Evolutionary conservation across 1,284 basidiomycete genomes (phyloP).

Genomic region (Ustilago hordei): DNA sequence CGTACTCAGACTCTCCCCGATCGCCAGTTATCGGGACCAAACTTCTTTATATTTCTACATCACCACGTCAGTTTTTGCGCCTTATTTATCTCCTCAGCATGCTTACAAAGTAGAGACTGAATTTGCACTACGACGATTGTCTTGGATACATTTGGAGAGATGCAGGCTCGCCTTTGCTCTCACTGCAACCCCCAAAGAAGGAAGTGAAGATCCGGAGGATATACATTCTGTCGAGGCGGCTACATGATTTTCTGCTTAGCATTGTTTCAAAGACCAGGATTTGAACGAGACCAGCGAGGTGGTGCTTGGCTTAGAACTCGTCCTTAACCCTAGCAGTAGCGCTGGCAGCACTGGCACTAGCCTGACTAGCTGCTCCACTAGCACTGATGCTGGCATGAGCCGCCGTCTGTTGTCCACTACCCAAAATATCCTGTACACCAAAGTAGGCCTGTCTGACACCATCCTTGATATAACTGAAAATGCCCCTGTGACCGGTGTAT

Average conservation of each 20-base stretch:
- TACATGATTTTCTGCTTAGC: neutral
- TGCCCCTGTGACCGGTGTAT: constrained; percentile 58
- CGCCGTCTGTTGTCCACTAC: constrained; percentile 56
- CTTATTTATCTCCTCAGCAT: too few species aligned
- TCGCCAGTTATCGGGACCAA: too few species aligned
- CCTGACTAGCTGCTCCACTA: constrained; percentile 44
- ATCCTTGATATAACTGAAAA: constrained; percentile 60
- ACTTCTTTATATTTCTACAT: neutral
- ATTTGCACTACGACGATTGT: too few species aligned
- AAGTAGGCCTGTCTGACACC: constrained; percentile 59
- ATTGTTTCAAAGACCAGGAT: too few species aligned
- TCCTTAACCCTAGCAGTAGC: constrained; percentile 49
- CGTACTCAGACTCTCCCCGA: too few species aligned
- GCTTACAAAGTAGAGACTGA: too few species aligned
- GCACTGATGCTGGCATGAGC: constrained; percentile 53
- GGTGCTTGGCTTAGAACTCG: constrained; percentile 38
- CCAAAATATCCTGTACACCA: constrained; percentile 58
- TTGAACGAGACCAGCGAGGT: too few species aligned
- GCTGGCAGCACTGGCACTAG: constrained; percentile 38
- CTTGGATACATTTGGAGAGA: too few species aligned
- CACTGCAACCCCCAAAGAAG: too few species aligned
- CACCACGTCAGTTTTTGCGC: too few species aligned
- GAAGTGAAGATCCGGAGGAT: neutral
- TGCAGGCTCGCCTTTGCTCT: too few species aligned
- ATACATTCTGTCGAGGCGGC: neutral